Conservation (phyloP, 2,329 filamentous ascomycete genomes). For the Taxawa tesnikishii region DNA sequence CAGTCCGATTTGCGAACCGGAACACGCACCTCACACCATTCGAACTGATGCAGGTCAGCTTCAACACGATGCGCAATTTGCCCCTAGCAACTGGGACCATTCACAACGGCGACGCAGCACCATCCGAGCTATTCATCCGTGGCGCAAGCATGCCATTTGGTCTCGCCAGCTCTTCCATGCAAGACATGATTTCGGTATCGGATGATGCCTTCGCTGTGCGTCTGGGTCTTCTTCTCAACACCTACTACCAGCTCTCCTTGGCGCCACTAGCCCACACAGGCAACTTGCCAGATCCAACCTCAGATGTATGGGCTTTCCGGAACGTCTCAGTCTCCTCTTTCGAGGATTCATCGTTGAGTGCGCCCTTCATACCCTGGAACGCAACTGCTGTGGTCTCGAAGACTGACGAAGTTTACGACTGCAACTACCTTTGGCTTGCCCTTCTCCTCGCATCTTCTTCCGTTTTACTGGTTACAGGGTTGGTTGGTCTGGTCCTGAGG, state of each 20-base stretch:
- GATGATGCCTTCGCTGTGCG: slow-evolving; percentile 12
- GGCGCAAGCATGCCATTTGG: slow-evolving; percentile 5
- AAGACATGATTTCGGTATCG: background rate
- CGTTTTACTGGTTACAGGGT: slow-evolving; percentile 13
- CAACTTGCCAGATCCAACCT: slow-evolving; percentile 6
- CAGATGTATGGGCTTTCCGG: slow-evolving; percentile 7
- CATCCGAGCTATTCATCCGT: slow-evolving; percentile 3
- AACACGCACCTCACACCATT: slow-evolving; percentile 5
- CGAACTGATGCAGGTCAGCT: background rate
- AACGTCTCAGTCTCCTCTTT: background rate
- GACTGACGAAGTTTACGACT: slow-evolving; percentile 13
- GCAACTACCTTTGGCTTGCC: slow-evolving; percentile 18
- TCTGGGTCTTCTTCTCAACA: slow-evolving; percentile 17
- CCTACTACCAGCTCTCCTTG: slow-evolving; percentile 18
- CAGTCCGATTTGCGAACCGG: background rate
- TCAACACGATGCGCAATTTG: slow-evolving; percentile 3
- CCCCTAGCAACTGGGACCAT: slow-evolving; percentile 4
- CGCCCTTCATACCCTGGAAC: slow-evolving; percentile 17
- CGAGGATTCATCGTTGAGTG: background rate
- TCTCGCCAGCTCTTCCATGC: background rate
- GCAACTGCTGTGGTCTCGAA: slow-evolving; percentile 11
- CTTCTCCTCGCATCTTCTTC: slow-evolving; percentile 13
- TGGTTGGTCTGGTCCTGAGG: slow-evolving; percentile 14
- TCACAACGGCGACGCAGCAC: slow-evolving; percentile 1
- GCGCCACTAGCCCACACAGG: slow-evolving; percentile 16